Evolutionary conservation across 495 filamentous ascomycete genomes (phyloP).

Genomic region (Usnea hakonensis): DNA sequence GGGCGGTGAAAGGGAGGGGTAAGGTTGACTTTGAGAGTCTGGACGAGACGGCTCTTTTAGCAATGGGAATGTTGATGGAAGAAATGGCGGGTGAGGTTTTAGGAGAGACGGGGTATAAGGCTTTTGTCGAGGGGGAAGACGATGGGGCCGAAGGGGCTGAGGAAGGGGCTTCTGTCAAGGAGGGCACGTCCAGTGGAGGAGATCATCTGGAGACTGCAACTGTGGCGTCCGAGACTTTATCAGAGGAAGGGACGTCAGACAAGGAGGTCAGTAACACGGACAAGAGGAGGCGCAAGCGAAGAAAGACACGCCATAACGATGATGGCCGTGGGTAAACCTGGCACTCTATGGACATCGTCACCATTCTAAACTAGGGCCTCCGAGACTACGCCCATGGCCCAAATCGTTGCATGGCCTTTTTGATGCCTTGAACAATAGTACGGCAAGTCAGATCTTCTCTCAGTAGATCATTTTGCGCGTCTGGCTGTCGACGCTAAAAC

Average conservation of each 20-base stretch:
- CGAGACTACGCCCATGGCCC: too few species aligned
- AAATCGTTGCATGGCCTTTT: too few species aligned
- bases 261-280: background rate
- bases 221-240: background rate
- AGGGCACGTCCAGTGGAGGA: background rate
- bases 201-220: background rate
- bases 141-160: slow-evolving; percentile 6
- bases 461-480: too few species aligned
- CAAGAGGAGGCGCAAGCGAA: background rate
- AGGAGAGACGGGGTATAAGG: slow-evolving; percentile 65
- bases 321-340: background rate
- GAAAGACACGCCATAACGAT: background rate
- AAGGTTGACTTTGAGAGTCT: slow-evolving; percentile 51
- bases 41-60: slow-evolving; percentile 79
- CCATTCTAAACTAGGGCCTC: background rate
- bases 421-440: background rate
- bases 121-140: slow-evolving; percentile 58
- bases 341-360: background rate
- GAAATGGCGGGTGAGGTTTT: slow-evolving; percentile 58
- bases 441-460: background rate
- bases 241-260: background rate
- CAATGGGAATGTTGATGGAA: slow-evolving; percentile 74
- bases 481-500: background rate
- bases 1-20: slow-evolving; percentile 29
- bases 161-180: background rate